Evolutionary conservation across 345 rosid genomes (phyloP).

Genomic region (Brassica carinata): DNA sequence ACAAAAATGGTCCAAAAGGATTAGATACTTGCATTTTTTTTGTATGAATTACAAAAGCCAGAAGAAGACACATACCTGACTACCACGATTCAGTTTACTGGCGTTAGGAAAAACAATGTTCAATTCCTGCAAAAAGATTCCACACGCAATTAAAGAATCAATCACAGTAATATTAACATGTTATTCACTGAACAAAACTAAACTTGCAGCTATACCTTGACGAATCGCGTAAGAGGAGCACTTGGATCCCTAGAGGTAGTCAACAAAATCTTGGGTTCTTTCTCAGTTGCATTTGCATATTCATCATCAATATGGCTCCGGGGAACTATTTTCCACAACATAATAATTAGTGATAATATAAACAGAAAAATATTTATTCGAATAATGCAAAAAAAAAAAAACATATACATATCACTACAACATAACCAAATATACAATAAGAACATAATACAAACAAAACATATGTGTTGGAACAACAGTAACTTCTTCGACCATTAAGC

Average conservation of each 20-base stretch:
- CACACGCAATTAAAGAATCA: slow-evolving; percentile 13
- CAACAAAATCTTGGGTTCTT: slow-evolving; percentile 77
- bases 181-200: not conserved
- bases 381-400: not conserved
- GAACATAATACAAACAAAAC: not conserved
- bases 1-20: not conserved
- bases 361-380: too few relatives aligned
- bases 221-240: slow-evolving; percentile 76
- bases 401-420: not conserved
- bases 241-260: slow-evolving; percentile 91
- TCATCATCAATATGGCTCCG: slow-evolving; percentile 85
- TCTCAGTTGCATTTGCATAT: slow-evolving; percentile 70
- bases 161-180: not conserved
- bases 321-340: slow-evolving; percentile 49
- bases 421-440: not conserved
- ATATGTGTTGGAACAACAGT: not conserved
- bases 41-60: not conserved
- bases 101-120: slow-evolving; percentile 84
- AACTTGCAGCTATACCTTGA: slow-evolving; percentile 52
- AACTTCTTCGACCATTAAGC: not conserved
- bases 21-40: too few relatives aligned
- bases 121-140: slow-evolving; percentile 59
- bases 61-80: slow-evolving; percentile 58
- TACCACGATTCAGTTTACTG: slow-evolving; percentile 76
- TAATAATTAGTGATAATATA: not conserved